A percentile compares a stretch with the other conserved stretches of the same genome.
These are phyloP conservation scores for Metarhizium guizhouense DNA, from an alignment of 2,329 filamentous ascomycete genomes.

Conservation along the genomic window DNA sequence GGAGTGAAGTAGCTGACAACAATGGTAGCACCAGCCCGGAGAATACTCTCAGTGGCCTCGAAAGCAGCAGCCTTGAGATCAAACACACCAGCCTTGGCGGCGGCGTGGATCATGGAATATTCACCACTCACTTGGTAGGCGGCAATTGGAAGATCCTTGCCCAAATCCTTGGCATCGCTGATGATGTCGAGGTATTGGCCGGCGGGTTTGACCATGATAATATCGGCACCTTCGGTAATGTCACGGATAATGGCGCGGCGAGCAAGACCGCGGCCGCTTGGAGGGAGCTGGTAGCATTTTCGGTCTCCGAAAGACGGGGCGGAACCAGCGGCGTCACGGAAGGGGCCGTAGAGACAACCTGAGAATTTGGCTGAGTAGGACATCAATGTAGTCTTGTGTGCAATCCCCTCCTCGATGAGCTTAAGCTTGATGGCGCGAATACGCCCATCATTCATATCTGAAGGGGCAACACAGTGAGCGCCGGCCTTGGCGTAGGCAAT, in stretches of 20 bases:
- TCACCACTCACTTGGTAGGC: conserved; percentile 97
- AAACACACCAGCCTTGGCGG: conserved; percentile 91
- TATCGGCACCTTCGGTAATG: conserved; percentile 87
- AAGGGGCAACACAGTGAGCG: conserved; percentile 92
- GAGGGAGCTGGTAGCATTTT: conserved; percentile 93
- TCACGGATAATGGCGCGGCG: conserved; percentile 84
- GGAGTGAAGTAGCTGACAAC: conserved; percentile 93
- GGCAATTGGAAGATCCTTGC: conserved; percentile 82
- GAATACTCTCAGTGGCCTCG: conserved; percentile 86
- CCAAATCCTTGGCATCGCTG: conserved; percentile 90
- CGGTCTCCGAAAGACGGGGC: conserved; percentile 87
- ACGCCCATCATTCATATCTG: conserved; percentile 97
- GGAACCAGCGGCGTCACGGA: conserved; percentile 92
- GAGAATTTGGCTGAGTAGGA: conserved; percentile 98
- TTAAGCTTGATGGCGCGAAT: conserved; percentile 97
- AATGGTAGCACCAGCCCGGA: conserved; percentile 87
- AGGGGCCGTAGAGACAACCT: conserved; percentile 91
- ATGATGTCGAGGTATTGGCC: conserved; percentile 96
- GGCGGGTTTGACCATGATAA: conserved; percentile 99
- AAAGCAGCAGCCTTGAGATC: conserved; percentile 92
- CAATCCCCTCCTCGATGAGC: conserved; percentile 87
- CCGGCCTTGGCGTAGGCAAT: conserved; percentile 92
- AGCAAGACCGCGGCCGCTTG: conserved; percentile 83
- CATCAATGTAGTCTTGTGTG: conserved; percentile 89
- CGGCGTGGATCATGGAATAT: conserved; percentile 96